Evolutionary conservation across 2,329 filamentous ascomycete species (phyloP), one percentile per base, ranked within the genome.

Genomic region (Alternaria consortialis): DNA sequence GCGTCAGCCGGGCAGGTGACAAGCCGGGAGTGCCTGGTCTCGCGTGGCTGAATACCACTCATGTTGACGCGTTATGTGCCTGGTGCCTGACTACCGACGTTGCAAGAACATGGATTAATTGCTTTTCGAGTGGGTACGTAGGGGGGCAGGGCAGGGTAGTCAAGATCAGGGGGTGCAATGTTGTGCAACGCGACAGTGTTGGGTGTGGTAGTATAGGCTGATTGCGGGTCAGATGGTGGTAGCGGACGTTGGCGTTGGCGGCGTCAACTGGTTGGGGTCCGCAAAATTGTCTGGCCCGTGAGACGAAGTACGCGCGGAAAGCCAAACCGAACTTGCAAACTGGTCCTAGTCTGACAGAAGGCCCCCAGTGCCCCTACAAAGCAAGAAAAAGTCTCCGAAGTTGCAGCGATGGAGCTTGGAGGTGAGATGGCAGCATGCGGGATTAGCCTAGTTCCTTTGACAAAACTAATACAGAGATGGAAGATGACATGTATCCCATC

Each of bases 21-120:
- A 56, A 27, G 42, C 60, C 42, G 52, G 60, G 60, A 48, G 39
- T 46, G 46, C 56, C 60, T 44, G 20, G 56, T 56, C 37, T 60
- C 57, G 57, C 44, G 52, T 56, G 44, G 57, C 27, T 48, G 43
- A 55, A 47, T 25, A 50, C 46, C 46, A 37, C 32, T 25, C 46
- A 50, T 25, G 17, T 48, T 20, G 31, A 48, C 50, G 50, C 50
- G 50, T 40, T 31, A 27, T 40, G 50, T 53, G 34, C 34, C 32
- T 37, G 46, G 31, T 50, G 13, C 32, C 46, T 50, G 46, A 27
- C 46, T 50, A 50, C 46, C 7, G 20, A 23, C 20, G 20, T 50
- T 42, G 6, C 32, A 25, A 36, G 46, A 34, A 50, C 46, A 50
- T 36, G 46, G 46, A 7, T 50, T 15, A 27, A 25, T 50, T 50